Percentiles rank a stretch among this genome's conserved stretches.
Conservation (phyloP, 768 basidiomycete genomes). For the Crassisporium funariophilum region DNA sequence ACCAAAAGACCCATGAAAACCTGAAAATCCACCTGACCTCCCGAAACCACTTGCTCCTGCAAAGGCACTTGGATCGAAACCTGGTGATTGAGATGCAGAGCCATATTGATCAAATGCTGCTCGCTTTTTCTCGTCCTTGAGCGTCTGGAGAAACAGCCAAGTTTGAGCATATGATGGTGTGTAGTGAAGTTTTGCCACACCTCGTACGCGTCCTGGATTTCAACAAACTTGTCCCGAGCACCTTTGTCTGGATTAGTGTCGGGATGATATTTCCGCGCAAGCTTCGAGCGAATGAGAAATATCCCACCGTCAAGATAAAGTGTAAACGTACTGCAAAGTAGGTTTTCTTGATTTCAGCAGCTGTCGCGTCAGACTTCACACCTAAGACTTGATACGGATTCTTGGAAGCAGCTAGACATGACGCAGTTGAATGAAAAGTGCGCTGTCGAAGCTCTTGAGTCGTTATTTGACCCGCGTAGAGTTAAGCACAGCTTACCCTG, state of each 20-base stretch:
- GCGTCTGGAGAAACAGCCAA: constrained; percentile 53
- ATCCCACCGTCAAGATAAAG: constrained; percentile 1
- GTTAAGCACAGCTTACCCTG: constrained; percentile 38
- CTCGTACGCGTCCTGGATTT: constrained; percentile 97
- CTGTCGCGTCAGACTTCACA: constrained; percentile 77
- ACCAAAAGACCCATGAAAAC: constrained; percentile 18
- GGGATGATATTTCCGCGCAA: constrained; percentile 97
- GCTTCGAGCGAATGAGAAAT: constrained; percentile 46
- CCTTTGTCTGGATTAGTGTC: constrained; percentile 94
- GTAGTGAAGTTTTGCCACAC: constrained; percentile 40
- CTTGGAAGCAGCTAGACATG: constrained; percentile 59
- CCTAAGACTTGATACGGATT: constrained; percentile 94
- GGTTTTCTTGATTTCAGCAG: constrained; percentile 93
- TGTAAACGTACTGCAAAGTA: constrained; percentile 82
- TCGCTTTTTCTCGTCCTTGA: constrained; percentile 95
- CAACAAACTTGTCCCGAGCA: constrained; percentile 91
- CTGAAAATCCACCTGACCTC: constrained; percentile 27
- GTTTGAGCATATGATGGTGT: constrained; percentile 15
- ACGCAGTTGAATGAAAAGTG: constrained; percentile 68
- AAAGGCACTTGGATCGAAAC: constrained; percentile 92
- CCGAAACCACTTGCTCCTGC: constrained; percentile 44
- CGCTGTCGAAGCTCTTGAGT: constrained; percentile 50
- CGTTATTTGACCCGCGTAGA: constrained; percentile 2
- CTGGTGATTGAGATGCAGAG: constrained; percentile 87
- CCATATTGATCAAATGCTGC: constrained; percentile 92